These are phyloP conservation scores for Phaeophleospora eucalypticola DNA, from an alignment of 2,329 filamentous ascomycete species.

Conservation along the genomic window DNA sequence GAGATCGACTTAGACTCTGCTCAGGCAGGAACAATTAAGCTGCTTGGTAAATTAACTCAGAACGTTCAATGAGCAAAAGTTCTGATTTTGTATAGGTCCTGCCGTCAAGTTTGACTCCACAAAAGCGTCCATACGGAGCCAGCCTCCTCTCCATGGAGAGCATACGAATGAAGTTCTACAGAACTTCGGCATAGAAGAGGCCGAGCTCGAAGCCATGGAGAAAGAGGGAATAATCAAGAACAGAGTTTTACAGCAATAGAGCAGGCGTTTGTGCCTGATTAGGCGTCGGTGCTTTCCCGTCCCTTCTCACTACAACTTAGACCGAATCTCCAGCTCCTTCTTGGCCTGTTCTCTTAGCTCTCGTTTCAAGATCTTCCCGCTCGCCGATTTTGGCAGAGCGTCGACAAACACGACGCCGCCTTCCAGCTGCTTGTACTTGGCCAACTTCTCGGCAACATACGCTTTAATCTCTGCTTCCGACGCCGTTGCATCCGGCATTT, in stretches of 20 bases:
- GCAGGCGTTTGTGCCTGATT: no score
- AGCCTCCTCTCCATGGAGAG: conserved; percentile 27
- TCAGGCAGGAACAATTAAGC: conserved; percentile 15
- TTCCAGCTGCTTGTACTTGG: conserved; percentile 44
- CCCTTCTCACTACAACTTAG: no score
- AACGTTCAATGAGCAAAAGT: neutral
- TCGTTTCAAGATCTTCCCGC: conserved; percentile 36
- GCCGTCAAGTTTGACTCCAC: conserved; percentile 29
- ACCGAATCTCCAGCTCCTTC: conserved; percentile 31
- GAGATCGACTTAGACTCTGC: conserved; percentile 16
- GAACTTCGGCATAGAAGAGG: conserved; percentile 13
- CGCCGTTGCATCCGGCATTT: conserved; percentile 28
- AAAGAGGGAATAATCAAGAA: conserved; percentile 16
- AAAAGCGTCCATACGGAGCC: conserved; percentile 19
- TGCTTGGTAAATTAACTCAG: conserved; percentile 8
- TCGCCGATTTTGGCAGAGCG: conserved; percentile 28
- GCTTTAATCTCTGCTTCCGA: conserved; percentile 38
- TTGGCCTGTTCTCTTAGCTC: conserved; percentile 43
- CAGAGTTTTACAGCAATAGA: neutral
- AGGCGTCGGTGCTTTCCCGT: no score
- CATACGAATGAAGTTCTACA: conserved; percentile 26
- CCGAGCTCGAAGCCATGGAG: conserved; percentile 15
- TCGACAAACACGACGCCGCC: conserved; percentile 42
- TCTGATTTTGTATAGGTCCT: conserved; percentile 10
- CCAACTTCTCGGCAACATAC: conserved; percentile 37